A percentile compares a stretch with the other conserved stretches of the same genome.
Conservation (phyloP, 148 eudicot genomes). For the Cornus suecica region DNA sequence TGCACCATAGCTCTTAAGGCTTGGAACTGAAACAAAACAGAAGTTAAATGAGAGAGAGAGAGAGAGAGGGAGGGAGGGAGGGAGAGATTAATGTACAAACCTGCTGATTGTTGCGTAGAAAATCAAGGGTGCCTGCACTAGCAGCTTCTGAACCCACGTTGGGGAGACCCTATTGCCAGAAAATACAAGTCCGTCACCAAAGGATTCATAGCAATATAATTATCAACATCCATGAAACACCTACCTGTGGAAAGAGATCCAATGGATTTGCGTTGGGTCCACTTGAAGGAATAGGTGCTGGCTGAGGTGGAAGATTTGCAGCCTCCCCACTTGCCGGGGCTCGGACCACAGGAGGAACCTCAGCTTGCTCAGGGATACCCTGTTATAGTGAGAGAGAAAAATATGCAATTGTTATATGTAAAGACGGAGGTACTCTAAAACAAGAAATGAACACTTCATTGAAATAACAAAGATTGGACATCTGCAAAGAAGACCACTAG, state of each 20-base stretch:
- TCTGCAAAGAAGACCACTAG: too few species aligned
- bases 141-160: slow-evolving; percentile 48
- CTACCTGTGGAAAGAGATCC: slow-evolving; percentile 68
- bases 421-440: too few species aligned
- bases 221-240: slow-evolving; percentile 1
- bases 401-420: too few species aligned
- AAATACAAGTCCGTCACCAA: slow-evolving; percentile 2
- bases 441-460: too few species aligned
- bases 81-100: slow-evolving; percentile 1
- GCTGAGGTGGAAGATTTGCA: slow-evolving; percentile 36
- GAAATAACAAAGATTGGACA: too few species aligned
- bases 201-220: not conserved
- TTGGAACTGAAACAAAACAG: slow-evolving; percentile 48
- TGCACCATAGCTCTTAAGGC: slow-evolving; percentile 74
- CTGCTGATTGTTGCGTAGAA: slow-evolving; percentile 66
- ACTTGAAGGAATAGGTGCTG: slow-evolving; percentile 42
- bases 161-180: slow-evolving; percentile 51
- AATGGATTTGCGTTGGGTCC: slow-evolving; percentile 64
- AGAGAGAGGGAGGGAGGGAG: not conserved
- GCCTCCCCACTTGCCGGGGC: slow-evolving; percentile 27
- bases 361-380: slow-evolving; percentile 73
- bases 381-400: slow-evolving; percentile 10
- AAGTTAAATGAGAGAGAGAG: not conserved
- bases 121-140: slow-evolving; percentile 61
- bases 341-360: slow-evolving; percentile 36